Evolutionary conservation across 1,284 basidiomycete species (phyloP).

Genomic region (Trametes polyzona): DNA sequence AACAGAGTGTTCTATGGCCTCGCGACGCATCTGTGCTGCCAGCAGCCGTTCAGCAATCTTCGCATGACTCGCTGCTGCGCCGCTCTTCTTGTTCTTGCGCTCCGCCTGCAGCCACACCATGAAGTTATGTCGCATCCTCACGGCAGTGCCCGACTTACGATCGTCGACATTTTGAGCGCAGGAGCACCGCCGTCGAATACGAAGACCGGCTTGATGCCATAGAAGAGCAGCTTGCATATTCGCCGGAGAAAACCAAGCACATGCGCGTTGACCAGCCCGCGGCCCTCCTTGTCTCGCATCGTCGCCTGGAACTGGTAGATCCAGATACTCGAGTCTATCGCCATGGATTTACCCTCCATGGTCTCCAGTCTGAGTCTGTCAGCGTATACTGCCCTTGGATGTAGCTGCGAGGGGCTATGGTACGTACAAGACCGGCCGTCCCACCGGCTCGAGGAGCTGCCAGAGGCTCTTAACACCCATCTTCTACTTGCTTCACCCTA

Average conservation of each 20-base stretch:
- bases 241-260: constrained; percentile 92
- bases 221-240: constrained; percentile 94
- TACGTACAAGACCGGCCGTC: constrained; percentile 83
- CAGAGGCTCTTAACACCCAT: constrained; percentile 98
- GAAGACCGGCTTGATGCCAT: constrained; percentile 96
- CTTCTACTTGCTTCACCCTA: not conserved
- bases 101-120: constrained; percentile 73
- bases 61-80: constrained; percentile 82
- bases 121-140: not conserved
- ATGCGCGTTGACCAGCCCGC: constrained; percentile 91
- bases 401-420: not conserved
- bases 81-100: constrained; percentile 85
- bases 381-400: not conserved
- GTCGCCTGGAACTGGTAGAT: constrained; percentile 99
- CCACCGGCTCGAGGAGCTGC: constrained; percentile 89
- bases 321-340: constrained; percentile 99
- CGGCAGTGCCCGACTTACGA: constrained; percentile 55
- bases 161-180: constrained; percentile 82
- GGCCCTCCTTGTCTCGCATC: constrained; percentile 97
- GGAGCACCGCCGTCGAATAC: constrained; percentile 97
- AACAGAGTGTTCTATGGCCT: constrained; percentile 81
- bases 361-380: constrained; percentile 74
- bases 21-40: constrained; percentile 91
- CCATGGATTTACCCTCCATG: constrained; percentile 88
- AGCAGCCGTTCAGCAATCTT: constrained; percentile 91